phyloP scores from a whole-genome alignment of 768 basidiomycete genomes.

The Tylopilus balloui region DNA sequence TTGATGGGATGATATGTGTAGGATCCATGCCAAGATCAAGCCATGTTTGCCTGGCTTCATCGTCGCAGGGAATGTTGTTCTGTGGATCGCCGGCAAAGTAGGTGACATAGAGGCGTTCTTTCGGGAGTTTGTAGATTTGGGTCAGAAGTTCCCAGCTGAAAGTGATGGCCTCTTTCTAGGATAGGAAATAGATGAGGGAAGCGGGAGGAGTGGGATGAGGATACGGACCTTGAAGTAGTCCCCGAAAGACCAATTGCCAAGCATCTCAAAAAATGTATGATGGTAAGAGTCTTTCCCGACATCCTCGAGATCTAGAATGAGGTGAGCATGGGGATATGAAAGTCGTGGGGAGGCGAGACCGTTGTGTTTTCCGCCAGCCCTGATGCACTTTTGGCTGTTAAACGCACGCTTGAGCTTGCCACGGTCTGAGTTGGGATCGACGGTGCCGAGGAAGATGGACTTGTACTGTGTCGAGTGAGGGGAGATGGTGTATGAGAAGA shows the following conservation, averaged over 20 bases:
- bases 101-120: conserved; percentile 91
- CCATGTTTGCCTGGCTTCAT: conserved; percentile 87
- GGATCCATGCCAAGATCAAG: conserved; percentile 82
- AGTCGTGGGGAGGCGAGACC: conserved; percentile 43
- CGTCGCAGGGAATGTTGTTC: conserved; percentile 80
- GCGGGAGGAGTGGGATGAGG: not conserved
- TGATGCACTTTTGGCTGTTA: conserved; percentile 97
- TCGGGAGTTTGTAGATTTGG: conserved; percentile 78
- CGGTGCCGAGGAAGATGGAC: conserved; percentile 94
- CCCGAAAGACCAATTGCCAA: conserved; percentile 99
- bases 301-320: conserved; percentile 82
- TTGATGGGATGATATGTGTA: conserved; percentile 88
- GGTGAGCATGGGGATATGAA: conserved; percentile 1
- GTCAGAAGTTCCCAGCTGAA: conserved; percentile 97
- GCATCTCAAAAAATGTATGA: conserved; percentile 98
- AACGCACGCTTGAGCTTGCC: conserved; percentile 89
- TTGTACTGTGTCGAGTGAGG: conserved; percentile 65
- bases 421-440: conserved; percentile 91
- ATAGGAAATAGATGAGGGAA: conserved; percentile 2
- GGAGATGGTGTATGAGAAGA: not conserved
- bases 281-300: conserved; percentile 99
- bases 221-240: conserved; percentile 93
- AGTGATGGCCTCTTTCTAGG: conserved; percentile 83
- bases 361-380: conserved; percentile 98
- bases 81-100: conserved; percentile 96